Base-by-base conservation (phyloP, 2,329 filamentous ascomycete genomes). In the Ustilaginoidea virens region DNA sequence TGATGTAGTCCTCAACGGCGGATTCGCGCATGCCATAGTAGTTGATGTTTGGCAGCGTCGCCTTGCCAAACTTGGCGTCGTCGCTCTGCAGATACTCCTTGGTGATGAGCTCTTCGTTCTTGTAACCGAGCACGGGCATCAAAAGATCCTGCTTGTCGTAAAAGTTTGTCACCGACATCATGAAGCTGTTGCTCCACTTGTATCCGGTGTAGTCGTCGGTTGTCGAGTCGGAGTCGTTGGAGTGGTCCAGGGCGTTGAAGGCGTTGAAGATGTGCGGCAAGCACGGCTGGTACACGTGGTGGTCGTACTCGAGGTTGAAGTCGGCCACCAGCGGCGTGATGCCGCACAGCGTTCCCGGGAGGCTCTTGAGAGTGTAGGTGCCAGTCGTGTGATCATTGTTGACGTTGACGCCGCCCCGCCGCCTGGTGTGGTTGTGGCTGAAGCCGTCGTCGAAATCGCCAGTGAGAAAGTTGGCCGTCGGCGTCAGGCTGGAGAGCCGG, bases 221-320 rank as follows among this genome's bases (percentile, higher is more conserved):
- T 5, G 18, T n/a, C 2, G 31, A 16, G 5, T 29, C 25, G 5
- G 34, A 24, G 10, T 37, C 23, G 5, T 29, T 18, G 1, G 33
- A 33, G 11, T 41, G 39, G 3, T 28, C 17, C 3, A 49, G 32
- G 2, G 31, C 14, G 24, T 52, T 53, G 31, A 56, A 33, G 5
- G 45, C 41, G 9, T 52, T 39, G 3, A 53, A 36, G 12, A 53
- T 37, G 1, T 54, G 58, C 1, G 58, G 52, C 31, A 61, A 33
- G 25, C 58, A 61, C 0, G 58, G 58, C 28, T 61, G 57, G 36
- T 61, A 61, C 10, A 61, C 41, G 29, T 61, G 53, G 12, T 56
- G 41, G 8, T 46, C 36, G 28, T 50, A 49, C 32, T 61, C 58
- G n/a, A 48, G 41, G 29, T 61, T 60, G 30, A 57, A 56, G 25